Percentiles rank a stretch among this genome's conserved stretches.
phyloP scores from a whole-genome alignment of 2,329 filamentous ascomycete species.

The Pseudocercospora ulei region DNA sequence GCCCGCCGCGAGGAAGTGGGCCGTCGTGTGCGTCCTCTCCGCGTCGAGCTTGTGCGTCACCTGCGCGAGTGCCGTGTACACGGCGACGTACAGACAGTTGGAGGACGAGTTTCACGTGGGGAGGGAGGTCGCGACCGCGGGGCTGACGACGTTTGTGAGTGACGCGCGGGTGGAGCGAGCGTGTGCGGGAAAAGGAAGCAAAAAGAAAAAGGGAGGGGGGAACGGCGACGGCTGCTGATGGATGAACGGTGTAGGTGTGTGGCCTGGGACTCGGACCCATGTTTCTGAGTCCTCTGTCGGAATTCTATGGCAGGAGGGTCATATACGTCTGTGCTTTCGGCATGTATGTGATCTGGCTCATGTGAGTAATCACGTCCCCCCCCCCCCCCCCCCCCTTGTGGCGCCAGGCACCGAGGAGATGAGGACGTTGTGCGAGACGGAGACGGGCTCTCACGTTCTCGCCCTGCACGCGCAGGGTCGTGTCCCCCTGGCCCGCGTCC shows the following conservation, averaged over 20 bases:
- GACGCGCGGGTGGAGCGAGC: background rate
- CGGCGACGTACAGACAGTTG: conserved; percentile 68
- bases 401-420: too few species aligned
- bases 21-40: conserved; percentile 65
- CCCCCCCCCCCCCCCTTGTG: too few species aligned
- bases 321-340: conserved; percentile 60
- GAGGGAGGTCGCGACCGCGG: conserved; percentile 64
- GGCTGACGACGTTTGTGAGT: conserved; percentile 62
- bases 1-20: conserved; percentile 60
- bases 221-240: too few species aligned
- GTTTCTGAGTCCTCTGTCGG: conserved; percentile 54
- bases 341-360: conserved; percentile 48
- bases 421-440: too few species aligned
- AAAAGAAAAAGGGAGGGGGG: too few species aligned
- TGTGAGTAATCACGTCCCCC: too few species aligned
- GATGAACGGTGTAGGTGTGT: conserved; percentile 37
- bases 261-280: conserved; percentile 55
- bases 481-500: conserved; percentile 56
- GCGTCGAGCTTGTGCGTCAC: conserved; percentile 63
- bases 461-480: too few species aligned
- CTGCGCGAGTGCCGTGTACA: conserved; percentile 47
- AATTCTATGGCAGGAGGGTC: conserved; percentile 55
- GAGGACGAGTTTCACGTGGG: conserved; percentile 63
- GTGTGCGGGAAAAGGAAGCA: too few species aligned
- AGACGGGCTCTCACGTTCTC: too few species aligned